These are phyloP conservation scores for Oryza officinalis DNA, from an alignment of 176 grass and related monocot species.

Conservation along the genomic window DNA sequence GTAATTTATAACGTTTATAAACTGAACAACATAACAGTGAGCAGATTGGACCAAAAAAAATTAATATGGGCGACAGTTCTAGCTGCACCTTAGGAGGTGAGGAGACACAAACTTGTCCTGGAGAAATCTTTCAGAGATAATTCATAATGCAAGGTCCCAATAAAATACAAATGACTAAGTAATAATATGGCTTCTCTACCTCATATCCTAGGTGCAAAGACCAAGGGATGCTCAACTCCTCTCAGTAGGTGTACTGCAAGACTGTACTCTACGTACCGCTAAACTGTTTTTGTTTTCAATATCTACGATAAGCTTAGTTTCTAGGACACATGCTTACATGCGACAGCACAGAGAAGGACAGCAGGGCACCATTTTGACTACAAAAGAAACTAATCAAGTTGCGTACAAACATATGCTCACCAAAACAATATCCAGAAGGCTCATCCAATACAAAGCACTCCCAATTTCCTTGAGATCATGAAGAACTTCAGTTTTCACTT, in stretches of 20 bases:
- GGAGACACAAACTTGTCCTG: neutral
- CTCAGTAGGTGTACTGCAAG: conserved; percentile 19
- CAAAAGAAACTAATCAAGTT: conserved; percentile 3
- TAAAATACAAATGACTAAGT: neutral
- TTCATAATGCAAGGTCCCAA: neutral
- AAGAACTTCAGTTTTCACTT: conserved; percentile 85
- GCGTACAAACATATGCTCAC: conserved; percentile 43
- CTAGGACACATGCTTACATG: neutral
- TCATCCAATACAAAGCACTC: conserved; percentile 97
- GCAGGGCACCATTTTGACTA: conserved; percentile 8
- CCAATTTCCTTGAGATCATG: conserved; percentile 94
- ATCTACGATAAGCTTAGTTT: neutral
- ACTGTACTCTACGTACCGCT: neutral
- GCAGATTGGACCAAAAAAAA: conserved; percentile 22
- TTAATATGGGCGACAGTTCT: conserved; percentile 4
- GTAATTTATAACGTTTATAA: neutral
- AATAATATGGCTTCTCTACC: conserved; percentile 5
- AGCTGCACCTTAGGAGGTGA: neutral
- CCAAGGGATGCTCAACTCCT: conserved; percentile 5
- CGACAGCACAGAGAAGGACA: conserved; percentile 3
- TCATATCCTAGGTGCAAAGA: conserved; percentile 20
- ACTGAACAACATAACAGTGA: conserved; percentile 8
- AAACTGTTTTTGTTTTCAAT: neutral
- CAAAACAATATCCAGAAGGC: conserved; percentile 96
- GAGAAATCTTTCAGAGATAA: neutral